These are phyloP conservation scores for Tylopilus vinaceipallidus DNA, from an alignment of 768 basidiomycete genomes.

Conservation along the genomic window DNA sequence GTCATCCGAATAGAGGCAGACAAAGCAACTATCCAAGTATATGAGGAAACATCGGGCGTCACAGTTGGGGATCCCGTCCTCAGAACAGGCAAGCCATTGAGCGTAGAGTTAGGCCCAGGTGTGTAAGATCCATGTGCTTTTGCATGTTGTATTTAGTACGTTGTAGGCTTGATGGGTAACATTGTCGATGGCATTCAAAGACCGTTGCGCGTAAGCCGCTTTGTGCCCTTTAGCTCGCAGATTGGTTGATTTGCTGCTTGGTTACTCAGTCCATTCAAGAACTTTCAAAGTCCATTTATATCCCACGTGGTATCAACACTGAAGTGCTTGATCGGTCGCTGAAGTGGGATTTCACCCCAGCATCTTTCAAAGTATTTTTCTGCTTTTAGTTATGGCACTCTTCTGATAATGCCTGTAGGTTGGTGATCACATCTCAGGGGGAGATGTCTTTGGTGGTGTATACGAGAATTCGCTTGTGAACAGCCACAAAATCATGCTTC, in stretches of 20 bases:
- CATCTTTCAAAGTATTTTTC: slow-evolving; percentile 62
- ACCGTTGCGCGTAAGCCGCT: slow-evolving; percentile 69
- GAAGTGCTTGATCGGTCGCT: slow-evolving; percentile 85
- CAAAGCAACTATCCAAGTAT: slow-evolving; percentile 98
- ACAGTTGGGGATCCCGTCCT: slow-evolving; percentile 98
- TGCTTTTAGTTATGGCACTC: not conserved
- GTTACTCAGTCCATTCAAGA: slow-evolving; percentile 80
- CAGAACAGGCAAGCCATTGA: slow-evolving; percentile 95
- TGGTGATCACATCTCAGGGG: slow-evolving; percentile 96
- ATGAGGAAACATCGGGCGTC: slow-evolving; percentile 98
- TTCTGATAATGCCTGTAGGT: slow-evolving; percentile 46
- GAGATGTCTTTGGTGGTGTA: slow-evolving; percentile 92
- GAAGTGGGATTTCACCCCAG: slow-evolving; percentile 94
- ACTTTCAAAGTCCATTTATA: slow-evolving; percentile 98
- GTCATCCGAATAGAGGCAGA: slow-evolving; percentile 98
- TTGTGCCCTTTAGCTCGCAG: not conserved
- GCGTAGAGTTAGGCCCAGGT: slow-evolving; percentile 98
- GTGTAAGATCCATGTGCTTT: slow-evolving; percentile 20
- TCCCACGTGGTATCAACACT: slow-evolving; percentile 98
- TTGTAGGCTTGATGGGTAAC: slow-evolving; percentile 93
- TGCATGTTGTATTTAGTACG: not conserved
- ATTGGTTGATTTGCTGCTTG: slow-evolving; percentile 3
- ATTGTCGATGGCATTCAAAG: slow-evolving; percentile 98
- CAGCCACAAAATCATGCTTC: slow-evolving; percentile 96
- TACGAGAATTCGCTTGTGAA: slow-evolving; percentile 97